Conservation (phyloP, 1,284 basidiomycete genomes). For the Takashimella tepidaria region DNA sequence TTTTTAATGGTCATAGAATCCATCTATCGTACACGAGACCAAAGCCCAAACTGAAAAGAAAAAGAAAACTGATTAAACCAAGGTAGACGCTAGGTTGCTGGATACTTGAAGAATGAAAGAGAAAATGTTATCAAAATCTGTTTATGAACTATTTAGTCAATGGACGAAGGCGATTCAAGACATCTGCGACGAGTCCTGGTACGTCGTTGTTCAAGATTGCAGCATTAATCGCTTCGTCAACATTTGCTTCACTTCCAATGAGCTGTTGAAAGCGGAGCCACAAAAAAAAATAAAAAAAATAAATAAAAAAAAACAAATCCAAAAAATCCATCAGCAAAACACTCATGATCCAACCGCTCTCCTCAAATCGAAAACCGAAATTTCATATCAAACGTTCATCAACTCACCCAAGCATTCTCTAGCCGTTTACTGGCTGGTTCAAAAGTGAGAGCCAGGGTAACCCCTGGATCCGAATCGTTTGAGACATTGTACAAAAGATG, state of each 20-base stretch:
- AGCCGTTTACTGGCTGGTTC: conserved; percentile 29
- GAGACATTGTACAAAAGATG: conserved; percentile 57
- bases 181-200: conserved; percentile 62
- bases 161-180: conserved; percentile 53
- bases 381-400: no score
- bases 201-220: conserved; percentile 65
- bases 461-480: neutral
- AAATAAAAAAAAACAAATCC: no score
- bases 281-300: no score
- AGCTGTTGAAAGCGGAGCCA: no score
- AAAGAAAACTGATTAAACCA: no score
- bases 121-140: neutral
- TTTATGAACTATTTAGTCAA: neutral
- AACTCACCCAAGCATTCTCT: conserved; percentile 36
- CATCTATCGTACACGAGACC: no score
- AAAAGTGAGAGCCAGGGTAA: conserved; percentile 33
- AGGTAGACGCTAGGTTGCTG: no score
- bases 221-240: conserved; percentile 60
- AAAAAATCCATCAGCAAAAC: neutral
- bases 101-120: no score
- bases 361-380: no score
- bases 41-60: no score
- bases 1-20: no score
- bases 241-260: conserved; percentile 36
- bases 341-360: no score